These are phyloP conservation scores for Myxozyma sirexii DNA, from an alignment of 805 yeast genomes.

Conservation along the genomic window DNA sequence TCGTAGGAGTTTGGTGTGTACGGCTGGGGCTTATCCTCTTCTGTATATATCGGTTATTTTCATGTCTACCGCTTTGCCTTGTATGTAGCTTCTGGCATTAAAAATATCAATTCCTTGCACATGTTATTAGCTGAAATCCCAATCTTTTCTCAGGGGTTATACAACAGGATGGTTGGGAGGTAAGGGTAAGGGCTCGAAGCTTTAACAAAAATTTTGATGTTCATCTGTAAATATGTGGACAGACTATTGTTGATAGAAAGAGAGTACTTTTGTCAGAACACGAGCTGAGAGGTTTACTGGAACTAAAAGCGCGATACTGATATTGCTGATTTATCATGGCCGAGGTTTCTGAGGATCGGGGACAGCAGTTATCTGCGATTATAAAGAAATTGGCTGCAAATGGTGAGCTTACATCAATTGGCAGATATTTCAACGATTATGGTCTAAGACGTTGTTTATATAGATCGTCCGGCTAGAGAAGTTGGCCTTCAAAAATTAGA, in stretches of 20 bases:
- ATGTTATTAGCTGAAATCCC: too few relatives aligned
- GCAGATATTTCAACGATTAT: not conserved
- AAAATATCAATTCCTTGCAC: too few relatives aligned
- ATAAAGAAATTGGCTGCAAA: conserved; percentile 85
- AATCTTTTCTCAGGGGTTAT: conserved; percentile 2
- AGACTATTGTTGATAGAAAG: too few relatives aligned
- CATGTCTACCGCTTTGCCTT: too few relatives aligned
- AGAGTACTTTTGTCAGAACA: too few relatives aligned
- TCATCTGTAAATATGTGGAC: too few relatives aligned
- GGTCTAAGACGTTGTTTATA: not conserved
- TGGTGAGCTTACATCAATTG: conserved; percentile 49
- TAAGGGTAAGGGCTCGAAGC: conserved; percentile 1
- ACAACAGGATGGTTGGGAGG: not conserved
- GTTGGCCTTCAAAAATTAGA: conserved; percentile 14
- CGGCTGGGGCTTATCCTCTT: not conserved
- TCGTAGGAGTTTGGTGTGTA: not conserved
- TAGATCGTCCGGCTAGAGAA: conserved; percentile 34
- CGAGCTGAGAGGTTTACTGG: too few relatives aligned
- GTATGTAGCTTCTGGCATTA: too few relatives aligned
- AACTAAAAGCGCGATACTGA: too few relatives aligned
- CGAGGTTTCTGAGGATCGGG: not conserved
- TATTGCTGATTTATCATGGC: not conserved
- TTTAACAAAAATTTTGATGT: conserved; percentile 1
- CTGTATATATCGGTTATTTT: too few relatives aligned
- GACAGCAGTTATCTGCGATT: conserved; percentile 39